Percentiles rank a stretch among this genome's conserved stretches.
These are phyloP conservation scores for Quercus engelmannii DNA, from an alignment of 306 rosid genomes.

Conservation along the genomic window DNA sequence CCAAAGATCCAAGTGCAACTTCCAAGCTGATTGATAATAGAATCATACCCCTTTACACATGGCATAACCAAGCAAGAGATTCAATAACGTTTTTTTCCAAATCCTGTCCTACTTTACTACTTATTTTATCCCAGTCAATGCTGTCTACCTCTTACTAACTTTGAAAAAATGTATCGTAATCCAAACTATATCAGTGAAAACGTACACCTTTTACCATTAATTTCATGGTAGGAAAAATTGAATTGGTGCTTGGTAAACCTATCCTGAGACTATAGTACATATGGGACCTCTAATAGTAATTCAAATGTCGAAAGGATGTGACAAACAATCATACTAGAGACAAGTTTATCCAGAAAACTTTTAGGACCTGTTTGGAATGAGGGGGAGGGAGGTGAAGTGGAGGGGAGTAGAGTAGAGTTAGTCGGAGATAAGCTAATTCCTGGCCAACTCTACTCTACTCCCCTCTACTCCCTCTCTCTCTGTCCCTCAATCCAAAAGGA, in stretches of 20 bases:
- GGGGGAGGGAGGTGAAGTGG: no score
- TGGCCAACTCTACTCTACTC: no score
- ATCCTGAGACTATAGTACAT: neutral
- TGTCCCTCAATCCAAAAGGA: no score
- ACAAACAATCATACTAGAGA: neutral
- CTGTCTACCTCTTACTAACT: neutral
- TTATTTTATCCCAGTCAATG: neutral
- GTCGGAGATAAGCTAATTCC: no score
- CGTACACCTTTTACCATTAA: neutral
- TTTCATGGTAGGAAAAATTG: neutral
- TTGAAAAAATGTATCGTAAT: neutral
- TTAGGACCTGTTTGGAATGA: no score
- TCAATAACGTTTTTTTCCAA: no score
- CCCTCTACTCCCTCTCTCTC: no score
- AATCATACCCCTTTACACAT: neutral
- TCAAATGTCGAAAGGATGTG: neutral
- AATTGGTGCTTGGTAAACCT: neutral
- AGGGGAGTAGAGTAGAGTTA: no score
- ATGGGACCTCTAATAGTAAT: neutral
- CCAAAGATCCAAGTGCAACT: neutral
- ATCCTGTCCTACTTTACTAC: neutral
- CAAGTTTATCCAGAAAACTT: neutral
- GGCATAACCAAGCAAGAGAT: no score
- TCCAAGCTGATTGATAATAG: neutral
- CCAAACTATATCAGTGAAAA: neutral